phyloP scores from a whole-genome alignment of 768 basidiomycete genomes.

The Royoungia palumana region DNA sequence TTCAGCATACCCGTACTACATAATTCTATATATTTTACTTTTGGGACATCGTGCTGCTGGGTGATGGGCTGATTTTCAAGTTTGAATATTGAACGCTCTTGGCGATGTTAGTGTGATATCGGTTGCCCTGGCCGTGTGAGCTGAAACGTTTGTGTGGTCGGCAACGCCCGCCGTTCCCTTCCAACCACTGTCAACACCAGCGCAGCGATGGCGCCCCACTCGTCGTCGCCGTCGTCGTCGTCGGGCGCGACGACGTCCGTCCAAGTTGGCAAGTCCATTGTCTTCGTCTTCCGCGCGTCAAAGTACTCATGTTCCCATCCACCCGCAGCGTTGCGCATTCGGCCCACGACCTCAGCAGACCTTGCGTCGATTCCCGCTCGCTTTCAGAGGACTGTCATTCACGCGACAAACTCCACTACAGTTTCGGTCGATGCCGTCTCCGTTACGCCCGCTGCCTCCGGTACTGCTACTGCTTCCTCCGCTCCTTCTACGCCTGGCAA shows the following conservation, averaged over 20 bases:
- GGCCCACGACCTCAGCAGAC: conserved; percentile 84
- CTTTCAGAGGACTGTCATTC: conserved; percentile 89
- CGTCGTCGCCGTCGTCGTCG: conserved; percentile 65
- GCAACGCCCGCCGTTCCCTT: conserved; percentile 30
- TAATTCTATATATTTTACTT: conserved; percentile 27
- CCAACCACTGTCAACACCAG: conserved; percentile 29
- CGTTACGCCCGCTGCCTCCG: conserved; percentile 46
- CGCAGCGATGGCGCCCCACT: conserved; percentile 63
- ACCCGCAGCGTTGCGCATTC: conserved; percentile 78
- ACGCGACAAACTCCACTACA: conserved; percentile 67
- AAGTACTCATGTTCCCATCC: conserved; percentile 6
- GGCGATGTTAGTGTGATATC: conserved; percentile 1
- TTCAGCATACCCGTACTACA: conserved; percentile 35
- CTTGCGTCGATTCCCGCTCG: conserved; percentile 83
- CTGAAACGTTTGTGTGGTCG: conserved; percentile 20
- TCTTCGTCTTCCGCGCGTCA: not conserved
- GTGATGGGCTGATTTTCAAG: conserved; percentile 1
- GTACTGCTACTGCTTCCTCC: conserved; percentile 47
- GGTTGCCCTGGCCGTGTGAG: conserved; percentile 21
- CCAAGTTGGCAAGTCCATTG: conserved; percentile 79
- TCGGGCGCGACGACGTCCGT: conserved; percentile 74
- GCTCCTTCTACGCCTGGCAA: conserved; percentile 54
- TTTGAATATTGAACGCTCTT: conserved; percentile 1
- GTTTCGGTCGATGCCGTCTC: conserved; percentile 78
- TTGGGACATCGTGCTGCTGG: not conserved